Conservation (phyloP, 495 filamentous ascomycete genomes). For the Pyrenopolyporus hunteri region DNA sequence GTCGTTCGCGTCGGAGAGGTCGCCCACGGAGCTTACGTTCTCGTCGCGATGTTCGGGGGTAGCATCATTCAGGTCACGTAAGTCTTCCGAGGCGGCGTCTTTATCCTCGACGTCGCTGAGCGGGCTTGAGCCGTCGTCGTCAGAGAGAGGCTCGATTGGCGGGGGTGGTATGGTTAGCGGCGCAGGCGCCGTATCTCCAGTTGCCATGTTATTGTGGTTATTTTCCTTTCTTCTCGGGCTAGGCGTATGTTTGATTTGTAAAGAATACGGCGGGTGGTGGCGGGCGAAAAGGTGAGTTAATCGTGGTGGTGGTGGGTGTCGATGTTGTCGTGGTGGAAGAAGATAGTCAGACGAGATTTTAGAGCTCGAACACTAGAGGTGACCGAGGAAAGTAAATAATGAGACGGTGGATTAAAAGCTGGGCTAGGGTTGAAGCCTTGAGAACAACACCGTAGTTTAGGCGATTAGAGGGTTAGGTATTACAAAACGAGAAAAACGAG, state of each 20-base stretch:
- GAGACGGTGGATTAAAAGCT: conserved; percentile 13
- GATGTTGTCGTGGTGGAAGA: conserved; percentile 8
- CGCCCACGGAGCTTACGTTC: conserved; percentile 52
- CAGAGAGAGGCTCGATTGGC: conserved; percentile 45
- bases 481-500: conserved; percentile 35
- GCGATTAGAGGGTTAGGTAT: conserved; percentile 12
- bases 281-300: neutral
- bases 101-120: conserved; percentile 92
- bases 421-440: conserved; percentile 11
- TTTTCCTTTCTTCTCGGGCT: neutral
- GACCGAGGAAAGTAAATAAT: conserved; percentile 26
- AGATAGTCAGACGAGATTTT: conserved; percentile 23
- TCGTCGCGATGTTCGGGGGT: conserved; percentile 60
- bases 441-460: neutral
- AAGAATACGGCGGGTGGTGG: neutral
- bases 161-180: conserved; percentile 54
- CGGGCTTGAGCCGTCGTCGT: conserved; percentile 63
- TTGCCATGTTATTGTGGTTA: conserved; percentile 46
- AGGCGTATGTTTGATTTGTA: neutral
- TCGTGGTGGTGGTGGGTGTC: too few relatives aligned
- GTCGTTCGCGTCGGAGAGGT: conserved; percentile 70
- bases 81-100: conserved; percentile 54
- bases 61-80: conserved; percentile 48
- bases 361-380: conserved; percentile 19
- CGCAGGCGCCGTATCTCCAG: conserved; percentile 53